A percentile compares a stretch with the other conserved stretches of the same genome.
These are phyloP conservation scores for Sonneratia alba DNA, from an alignment of 345 rosid genomes.

Conservation along the genomic window DNA sequence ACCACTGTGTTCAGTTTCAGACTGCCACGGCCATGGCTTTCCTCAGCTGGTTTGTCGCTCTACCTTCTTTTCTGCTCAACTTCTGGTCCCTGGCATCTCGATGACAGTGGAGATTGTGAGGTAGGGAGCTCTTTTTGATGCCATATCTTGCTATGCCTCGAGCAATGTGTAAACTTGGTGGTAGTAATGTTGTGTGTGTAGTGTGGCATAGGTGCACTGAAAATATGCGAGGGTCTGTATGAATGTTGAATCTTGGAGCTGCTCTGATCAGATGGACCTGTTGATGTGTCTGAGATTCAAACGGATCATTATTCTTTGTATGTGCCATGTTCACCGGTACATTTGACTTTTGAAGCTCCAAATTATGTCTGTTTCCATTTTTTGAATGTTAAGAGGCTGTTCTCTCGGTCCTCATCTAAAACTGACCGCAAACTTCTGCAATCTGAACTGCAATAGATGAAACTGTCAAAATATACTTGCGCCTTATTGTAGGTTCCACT, in stretches of 20 bases:
- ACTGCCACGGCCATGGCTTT: slow-evolving; percentile 71
- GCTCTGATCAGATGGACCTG: not conserved
- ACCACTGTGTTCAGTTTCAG: slow-evolving; percentile 63
- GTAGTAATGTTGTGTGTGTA: not conserved
- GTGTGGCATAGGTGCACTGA: not conserved
- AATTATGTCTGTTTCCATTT: not conserved
- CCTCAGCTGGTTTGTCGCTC: slow-evolving; percentile 51
- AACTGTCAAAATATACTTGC: no score
- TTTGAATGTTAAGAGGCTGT: not conserved
- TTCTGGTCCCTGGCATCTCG: slow-evolving; percentile 65
- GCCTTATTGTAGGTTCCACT: no score
- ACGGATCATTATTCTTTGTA: not conserved
- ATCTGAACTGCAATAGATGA: no score
- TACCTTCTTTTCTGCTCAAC: slow-evolving; percentile 60
- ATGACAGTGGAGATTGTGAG: slow-evolving; percentile 14
- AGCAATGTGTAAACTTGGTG: not conserved
- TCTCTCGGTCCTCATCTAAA: no score
- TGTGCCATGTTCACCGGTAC: not conserved
- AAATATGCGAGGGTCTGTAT: not conserved
- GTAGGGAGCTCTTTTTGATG: not conserved
- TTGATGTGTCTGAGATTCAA: not conserved
- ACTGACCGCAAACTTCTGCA: no score
- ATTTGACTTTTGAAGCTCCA: no score
- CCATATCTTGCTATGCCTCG: not conserved
- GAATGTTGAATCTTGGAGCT: not conserved